Conservation (phyloP, 805 yeast species). For the Lachancea fermentati region DNA sequence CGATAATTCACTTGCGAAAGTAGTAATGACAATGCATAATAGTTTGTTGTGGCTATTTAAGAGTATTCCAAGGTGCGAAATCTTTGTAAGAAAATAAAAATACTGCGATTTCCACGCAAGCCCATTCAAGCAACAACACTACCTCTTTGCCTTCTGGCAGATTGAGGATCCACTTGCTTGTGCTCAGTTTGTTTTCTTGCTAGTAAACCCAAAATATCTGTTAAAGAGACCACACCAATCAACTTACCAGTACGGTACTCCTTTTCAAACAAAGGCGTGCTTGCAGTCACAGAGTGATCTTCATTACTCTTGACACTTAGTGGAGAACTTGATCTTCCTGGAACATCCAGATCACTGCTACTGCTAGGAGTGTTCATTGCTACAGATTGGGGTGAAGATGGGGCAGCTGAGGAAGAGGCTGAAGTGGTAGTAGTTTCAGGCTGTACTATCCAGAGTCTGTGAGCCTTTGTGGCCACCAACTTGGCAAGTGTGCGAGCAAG, state of each 20-base stretch:
- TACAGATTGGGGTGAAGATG: slow-evolving; percentile 24
- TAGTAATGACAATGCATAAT: background rate
- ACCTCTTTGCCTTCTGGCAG: slow-evolving; percentile 86
- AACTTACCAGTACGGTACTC: slow-evolving; percentile 70
- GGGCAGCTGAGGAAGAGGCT: slow-evolving; percentile 14
- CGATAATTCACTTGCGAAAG: too few species aligned
- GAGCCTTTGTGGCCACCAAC: slow-evolving; percentile 90
- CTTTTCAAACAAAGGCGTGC: slow-evolving; percentile 30
- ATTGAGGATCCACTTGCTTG: slow-evolving; percentile 79
- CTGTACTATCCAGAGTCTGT: slow-evolving; percentile 80
- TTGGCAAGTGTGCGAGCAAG: slow-evolving; percentile 89
- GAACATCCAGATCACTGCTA: slow-evolving; percentile 4
- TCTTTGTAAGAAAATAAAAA: too few species aligned
- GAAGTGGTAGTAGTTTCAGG: slow-evolving; percentile 34
- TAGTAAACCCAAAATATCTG: slow-evolving; percentile 79
- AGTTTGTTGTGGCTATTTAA: background rate
- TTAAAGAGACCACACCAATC: slow-evolving; percentile 86
- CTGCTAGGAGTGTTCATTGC: slow-evolving; percentile 9
- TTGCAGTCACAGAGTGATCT: slow-evolving; percentile 1
- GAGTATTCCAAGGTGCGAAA: background rate
- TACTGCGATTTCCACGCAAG: too few species aligned
- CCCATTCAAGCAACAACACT: slow-evolving; percentile 29
- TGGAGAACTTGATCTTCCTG: slow-evolving; percentile 8
- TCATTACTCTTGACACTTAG: slow-evolving; percentile 9
- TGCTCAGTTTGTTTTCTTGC: slow-evolving; percentile 53